Percentiles rank a stretch among this genome's conserved stretches.
These are phyloP conservation scores for Tylopilus felleus DNA, from an alignment of 768 basidiomycete species.

Conservation along the genomic window DNA sequence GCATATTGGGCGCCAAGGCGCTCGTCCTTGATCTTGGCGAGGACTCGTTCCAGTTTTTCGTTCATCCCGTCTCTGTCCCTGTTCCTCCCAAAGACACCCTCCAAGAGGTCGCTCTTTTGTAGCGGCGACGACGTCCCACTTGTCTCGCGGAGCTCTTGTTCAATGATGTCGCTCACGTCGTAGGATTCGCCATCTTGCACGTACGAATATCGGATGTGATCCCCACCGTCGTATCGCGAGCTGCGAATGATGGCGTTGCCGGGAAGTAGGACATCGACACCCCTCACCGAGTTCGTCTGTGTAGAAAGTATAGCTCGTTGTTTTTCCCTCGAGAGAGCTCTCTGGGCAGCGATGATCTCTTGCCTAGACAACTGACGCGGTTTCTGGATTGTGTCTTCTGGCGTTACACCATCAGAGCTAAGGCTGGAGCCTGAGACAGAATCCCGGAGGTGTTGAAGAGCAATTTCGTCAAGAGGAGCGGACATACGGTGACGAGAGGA, in stretches of 20 bases:
- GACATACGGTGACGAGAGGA: slow-evolving; percentile 69
- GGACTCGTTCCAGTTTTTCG: slow-evolving; percentile 70
- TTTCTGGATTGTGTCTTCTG: slow-evolving; percentile 35
- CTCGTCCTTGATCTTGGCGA: slow-evolving; percentile 71
- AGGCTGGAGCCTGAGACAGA: slow-evolving; percentile 56
- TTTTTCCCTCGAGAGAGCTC: slow-evolving; percentile 80
- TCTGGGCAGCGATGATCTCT: slow-evolving; percentile 92
- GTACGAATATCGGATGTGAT: slow-evolving; percentile 89
- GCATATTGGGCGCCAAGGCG: slow-evolving; percentile 39
- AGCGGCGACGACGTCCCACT: slow-evolving; percentile 26
- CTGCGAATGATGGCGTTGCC: slow-evolving; percentile 85
- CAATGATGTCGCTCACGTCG: slow-evolving; percentile 92
- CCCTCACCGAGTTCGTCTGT: slow-evolving; percentile 79
- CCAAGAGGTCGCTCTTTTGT: slow-evolving; percentile 59
- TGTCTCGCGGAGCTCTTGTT: slow-evolving; percentile 77
- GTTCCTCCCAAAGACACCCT: slow-evolving; percentile 58
- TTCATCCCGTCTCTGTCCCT: slow-evolving; percentile 59
- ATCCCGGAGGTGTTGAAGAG: slow-evolving; percentile 67
- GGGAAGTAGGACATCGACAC: slow-evolving; percentile 84
- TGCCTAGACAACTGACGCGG: slow-evolving; percentile 57
- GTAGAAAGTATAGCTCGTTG: slow-evolving; percentile 84
- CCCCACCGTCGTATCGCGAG: slow-evolving; percentile 65
- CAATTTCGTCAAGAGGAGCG: slow-evolving; percentile 81
- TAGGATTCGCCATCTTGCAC: slow-evolving; percentile 90
- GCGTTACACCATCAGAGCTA: slow-evolving; percentile 41